phyloP scores from a whole-genome alignment of 768 basidiomycete genomes.

The Xerocomus potaroensis region DNA sequence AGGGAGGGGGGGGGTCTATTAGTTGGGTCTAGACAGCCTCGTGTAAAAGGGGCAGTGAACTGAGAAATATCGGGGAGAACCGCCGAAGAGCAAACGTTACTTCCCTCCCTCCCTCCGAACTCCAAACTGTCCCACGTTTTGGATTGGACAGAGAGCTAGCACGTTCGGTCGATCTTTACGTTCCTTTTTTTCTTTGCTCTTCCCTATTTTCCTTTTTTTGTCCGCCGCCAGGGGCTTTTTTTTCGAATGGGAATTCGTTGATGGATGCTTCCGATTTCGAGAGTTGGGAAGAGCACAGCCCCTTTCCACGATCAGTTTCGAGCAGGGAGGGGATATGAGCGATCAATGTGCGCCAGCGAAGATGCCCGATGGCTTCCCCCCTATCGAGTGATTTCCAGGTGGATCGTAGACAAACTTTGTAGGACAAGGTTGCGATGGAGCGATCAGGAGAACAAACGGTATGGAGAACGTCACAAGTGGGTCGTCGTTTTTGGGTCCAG shows the following conservation, averaged over 20 bases:
- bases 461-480: background rate
- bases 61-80: conserved; percentile 2
- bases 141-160: background rate
- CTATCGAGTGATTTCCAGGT: background rate
- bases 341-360: conserved; percentile 6
- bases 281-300: conserved; percentile 9
- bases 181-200: background rate
- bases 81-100: background rate
- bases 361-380: background rate
- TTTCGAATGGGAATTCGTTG: background rate
- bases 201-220: too few species aligned
- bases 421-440: background rate
- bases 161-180: background rate
- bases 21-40: conserved; percentile 14
- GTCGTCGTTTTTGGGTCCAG: background rate
- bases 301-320: background rate
- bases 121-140: background rate
- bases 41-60: conserved; percentile 15
- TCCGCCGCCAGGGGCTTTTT: too few species aligned
- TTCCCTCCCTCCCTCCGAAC: background rate
- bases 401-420: background rate
- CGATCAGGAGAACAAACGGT: background rate
- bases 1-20: too few species aligned
- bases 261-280: background rate
- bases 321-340: background rate